These are phyloP conservation scores for Fusarium poae DNA, from an alignment of 2,329 filamentous ascomycete species.

Conservation along the genomic window DNA sequence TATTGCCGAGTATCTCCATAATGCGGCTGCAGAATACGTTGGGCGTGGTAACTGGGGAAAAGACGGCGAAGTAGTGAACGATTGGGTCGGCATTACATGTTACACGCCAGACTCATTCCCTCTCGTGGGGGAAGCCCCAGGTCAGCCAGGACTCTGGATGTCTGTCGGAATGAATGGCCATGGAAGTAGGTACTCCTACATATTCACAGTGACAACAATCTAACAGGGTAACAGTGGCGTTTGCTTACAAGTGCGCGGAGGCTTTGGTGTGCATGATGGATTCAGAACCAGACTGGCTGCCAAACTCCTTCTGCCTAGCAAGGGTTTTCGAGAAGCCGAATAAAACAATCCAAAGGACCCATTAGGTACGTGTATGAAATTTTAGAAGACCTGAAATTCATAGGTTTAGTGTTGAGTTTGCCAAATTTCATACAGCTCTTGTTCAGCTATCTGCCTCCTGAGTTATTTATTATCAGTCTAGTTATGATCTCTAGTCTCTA, in stretches of 20 bases:
- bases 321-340: background rate
- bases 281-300: background rate
- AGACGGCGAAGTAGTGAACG: background rate
- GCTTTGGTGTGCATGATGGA: background rate
- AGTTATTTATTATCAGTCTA: no score
- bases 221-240: background rate
- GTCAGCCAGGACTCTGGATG: background rate
- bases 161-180: background rate
- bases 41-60: background rate
- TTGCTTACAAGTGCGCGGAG: background rate
- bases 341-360: background rate
- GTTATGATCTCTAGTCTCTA: no score
- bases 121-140: background rate
- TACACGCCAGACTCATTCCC: background rate
- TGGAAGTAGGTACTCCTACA: background rate
- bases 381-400: no score
- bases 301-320: background rate
- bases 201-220: background rate
- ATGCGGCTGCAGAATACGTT: background rate
- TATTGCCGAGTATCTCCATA: background rate
- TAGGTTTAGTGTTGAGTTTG: no score
- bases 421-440: no score
- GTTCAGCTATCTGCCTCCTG: no score
- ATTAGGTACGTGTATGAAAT: no score
- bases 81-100: slow-evolving; percentile 3